Base-by-base conservation (phyloP, 345 rosid species). In the Melastoma malabathricum region DNA sequence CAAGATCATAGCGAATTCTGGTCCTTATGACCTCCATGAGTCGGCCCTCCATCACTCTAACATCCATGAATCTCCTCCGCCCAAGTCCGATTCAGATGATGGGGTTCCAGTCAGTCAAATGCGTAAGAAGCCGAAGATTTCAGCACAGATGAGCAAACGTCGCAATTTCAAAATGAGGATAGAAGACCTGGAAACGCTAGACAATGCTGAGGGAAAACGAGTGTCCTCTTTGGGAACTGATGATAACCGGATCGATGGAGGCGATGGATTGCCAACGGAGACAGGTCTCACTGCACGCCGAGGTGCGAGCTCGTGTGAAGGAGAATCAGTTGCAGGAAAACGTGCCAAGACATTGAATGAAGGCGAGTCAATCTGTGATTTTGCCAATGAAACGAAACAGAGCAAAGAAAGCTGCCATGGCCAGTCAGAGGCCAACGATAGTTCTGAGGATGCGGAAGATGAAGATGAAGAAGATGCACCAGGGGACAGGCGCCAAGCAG, bases 131-230 rank as follows among this genome's bases (percentile, higher is more conserved):
- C 64, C 75, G 47, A 46, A 51, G 17, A 52, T 65, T 50, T 66
- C 59, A 5, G 59, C 65, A 13, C 78, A 76, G 31, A 70, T 73
- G 67, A 65, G 79, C 67, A 75, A 66, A 13, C 61, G 82, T 52
- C 63, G 80, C 59, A 77, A 75, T 52, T 64, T 70, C 18, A 63
- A 74, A 55, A 64, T 53, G 43, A 65, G 59, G 44, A 63, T 16
- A n/a, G 58, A 54, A 13, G 54, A 48, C 5, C 15, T 18, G 15
- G 14, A 27, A 10, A 48, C 29, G 13, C 57, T 12, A 9, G 62
- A 27, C 20, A 38, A 29, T 9, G 31, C 18, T 13, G 53, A 12
- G 20, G 38, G 12, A 18, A 38, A 39, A 13, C 45, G 31, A 38
- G 47, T 13, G 13, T 14, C 38, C 44, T n/a, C 13, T 18, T 51